These are phyloP conservation scores for Xerocomellus dryophilus DNA, from an alignment of 768 basidiomycete genomes.

Conservation along the genomic window DNA sequence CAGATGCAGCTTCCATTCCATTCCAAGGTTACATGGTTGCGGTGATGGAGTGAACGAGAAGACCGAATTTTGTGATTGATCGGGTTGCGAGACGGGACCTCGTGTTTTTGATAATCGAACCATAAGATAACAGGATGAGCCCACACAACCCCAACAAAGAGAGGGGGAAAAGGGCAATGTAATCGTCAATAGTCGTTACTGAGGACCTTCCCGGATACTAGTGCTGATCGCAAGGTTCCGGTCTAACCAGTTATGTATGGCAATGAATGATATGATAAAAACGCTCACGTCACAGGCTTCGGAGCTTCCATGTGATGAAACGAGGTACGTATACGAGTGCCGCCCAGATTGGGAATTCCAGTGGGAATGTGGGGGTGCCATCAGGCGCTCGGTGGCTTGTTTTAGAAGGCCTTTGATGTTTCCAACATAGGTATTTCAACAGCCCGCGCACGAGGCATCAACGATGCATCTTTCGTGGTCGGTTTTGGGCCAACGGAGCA, in stretches of 20 bases:
- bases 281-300: conserved; percentile 4
- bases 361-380: background rate
- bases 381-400: background rate
- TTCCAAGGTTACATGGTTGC: conserved; percentile 23
- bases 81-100: background rate
- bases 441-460: conserved; percentile 54
- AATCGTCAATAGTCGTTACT: background rate
- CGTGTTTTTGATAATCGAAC: conserved; percentile 9
- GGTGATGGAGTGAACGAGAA: conserved; percentile 17
- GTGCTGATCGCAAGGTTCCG: conserved; percentile 3
- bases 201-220: background rate
- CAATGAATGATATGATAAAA: background rate
- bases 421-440: conserved; percentile 36
- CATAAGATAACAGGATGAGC: background rate
- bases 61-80: conserved; percentile 13
- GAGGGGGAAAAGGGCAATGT: background rate
- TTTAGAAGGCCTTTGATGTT: conserved; percentile 5
- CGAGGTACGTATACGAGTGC: conserved; percentile 35
- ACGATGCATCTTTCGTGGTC: conserved; percentile 53
- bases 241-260: background rate
- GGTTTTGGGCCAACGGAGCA: conserved; percentile 44
- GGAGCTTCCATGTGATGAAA: conserved; percentile 58
- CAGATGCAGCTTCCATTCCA: conserved; percentile 20
- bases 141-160: background rate
- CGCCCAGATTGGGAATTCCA: conserved; percentile 2